phyloP scores from a whole-genome alignment of 2,329 filamentous ascomycete genomes.

The Bipolaris sorokiniana region DNA sequence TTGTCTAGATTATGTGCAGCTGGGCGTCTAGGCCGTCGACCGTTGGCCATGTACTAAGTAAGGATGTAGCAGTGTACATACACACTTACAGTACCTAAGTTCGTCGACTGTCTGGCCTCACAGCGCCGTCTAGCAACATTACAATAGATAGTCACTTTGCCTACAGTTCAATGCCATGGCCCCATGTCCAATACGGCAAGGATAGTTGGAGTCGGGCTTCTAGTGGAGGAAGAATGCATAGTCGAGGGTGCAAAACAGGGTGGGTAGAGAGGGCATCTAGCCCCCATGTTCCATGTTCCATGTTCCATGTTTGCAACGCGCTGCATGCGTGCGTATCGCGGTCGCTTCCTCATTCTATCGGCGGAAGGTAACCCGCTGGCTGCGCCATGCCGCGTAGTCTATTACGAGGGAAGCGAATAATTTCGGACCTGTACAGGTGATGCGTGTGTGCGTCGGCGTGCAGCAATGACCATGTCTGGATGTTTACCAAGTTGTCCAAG shows the following conservation, averaged over 20 bases:
- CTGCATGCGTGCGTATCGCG: conserved; percentile 21
- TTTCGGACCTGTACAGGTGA: conserved; percentile 14
- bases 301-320: conserved; percentile 21
- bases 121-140: too few relatives aligned
- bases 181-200: too few relatives aligned
- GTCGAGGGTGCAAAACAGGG: conserved; percentile 11
- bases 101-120: too few relatives aligned
- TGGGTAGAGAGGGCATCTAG: conserved; percentile 16
- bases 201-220: conserved; percentile 17
- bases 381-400: conserved; percentile 21
- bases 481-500: conserved; percentile 16
- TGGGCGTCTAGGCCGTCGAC: too few relatives aligned
- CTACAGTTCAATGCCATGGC: too few relatives aligned
- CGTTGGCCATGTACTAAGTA: too few relatives aligned
- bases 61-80: too few relatives aligned
- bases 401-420: conserved; percentile 15
- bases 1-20: not conserved
- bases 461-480: conserved; percentile 16
- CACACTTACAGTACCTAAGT: too few relatives aligned
- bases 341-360: conserved; percentile 31
- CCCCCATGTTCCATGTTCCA: not conserved
- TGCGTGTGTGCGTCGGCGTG: conserved; percentile 16
- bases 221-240: conserved; percentile 26
- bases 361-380: conserved; percentile 35
- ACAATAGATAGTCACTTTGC: too few relatives aligned